A percentile compares a stretch with the other conserved stretches of the same genome.
Evolutionary conservation across 352 stramenopile species (phyloP).

Genomic region (Globisporangium cylindrosporum): DNA sequence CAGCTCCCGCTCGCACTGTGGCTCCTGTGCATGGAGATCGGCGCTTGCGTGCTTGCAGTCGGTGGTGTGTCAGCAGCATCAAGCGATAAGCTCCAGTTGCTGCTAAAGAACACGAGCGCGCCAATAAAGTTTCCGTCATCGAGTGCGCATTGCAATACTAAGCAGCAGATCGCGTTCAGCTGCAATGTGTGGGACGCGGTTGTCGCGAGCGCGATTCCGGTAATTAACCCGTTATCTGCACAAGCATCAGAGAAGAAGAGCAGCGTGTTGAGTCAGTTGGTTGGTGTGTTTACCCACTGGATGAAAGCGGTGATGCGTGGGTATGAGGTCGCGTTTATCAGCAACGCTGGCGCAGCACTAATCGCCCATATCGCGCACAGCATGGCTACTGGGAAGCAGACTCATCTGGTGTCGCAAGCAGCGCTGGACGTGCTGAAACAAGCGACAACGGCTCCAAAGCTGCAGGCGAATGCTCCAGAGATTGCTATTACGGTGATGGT

Average conservation of each 20-base stretch:
- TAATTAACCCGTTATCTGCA: not conserved
- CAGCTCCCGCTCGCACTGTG: not conserved
- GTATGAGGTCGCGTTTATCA: constrained; percentile 34
- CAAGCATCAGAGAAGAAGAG: no score
- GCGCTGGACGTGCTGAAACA: not conserved
- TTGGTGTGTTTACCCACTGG: constrained; percentile 30
- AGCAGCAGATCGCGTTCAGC: constrained; percentile 11
- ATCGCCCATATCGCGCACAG: constrained; percentile 17
- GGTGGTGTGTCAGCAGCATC: not conserved
- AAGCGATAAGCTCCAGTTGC: not conserved
- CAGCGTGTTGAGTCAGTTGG: constrained; percentile 11
- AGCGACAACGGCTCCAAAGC: not conserved
- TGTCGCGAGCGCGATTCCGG: not conserved
- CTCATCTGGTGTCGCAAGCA: not conserved
- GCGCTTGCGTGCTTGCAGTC: not conserved
- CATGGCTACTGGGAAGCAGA: not conserved
- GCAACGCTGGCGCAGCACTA: constrained; percentile 24
- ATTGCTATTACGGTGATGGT: constrained; percentile 24
- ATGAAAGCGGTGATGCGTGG: constrained; percentile 28
- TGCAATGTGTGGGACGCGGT: constrained; percentile 7
- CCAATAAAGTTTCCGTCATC: constrained; percentile 1
- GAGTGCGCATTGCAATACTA: constrained; percentile 7
- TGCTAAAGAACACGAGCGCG: not conserved
- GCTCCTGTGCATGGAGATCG: constrained; percentile 12
- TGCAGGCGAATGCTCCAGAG: constrained; percentile 8